These are phyloP conservation scores for Solanum dulcamara DNA, from an alignment of 257 asterid genomes.

Conservation along the genomic window DNA sequence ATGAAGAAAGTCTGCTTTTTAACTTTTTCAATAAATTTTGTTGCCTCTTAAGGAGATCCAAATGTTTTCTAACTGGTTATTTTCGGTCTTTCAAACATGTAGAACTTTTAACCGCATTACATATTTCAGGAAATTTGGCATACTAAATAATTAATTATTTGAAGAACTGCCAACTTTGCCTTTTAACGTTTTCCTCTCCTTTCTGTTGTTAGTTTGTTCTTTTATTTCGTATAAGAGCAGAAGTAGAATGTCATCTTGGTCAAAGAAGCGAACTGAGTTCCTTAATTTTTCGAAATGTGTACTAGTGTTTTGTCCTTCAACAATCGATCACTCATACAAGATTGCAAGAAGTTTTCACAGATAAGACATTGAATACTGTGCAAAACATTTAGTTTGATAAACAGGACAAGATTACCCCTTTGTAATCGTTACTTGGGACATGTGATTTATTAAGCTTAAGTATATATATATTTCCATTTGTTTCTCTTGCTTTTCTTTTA, in stretches of 20 bases:
- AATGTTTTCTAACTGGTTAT: neutral
- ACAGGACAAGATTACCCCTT: no score
- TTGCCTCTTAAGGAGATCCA: neutral
- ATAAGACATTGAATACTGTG: no score
- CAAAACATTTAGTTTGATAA: no score
- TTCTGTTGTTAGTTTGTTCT: neutral
- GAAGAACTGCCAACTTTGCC: neutral
- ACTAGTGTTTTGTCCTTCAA: no score
- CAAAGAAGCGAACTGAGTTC: neutral
- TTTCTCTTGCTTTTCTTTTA: no score
- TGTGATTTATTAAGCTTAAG: no score
- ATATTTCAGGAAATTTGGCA: neutral
- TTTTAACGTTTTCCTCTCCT: neutral
- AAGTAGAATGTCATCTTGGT: neutral
- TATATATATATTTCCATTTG: no score
- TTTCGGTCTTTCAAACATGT: neutral
- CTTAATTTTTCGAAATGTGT: no score
- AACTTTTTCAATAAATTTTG: neutral
- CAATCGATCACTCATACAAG: no score
- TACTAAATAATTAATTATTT: neutral
- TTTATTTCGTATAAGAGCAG: neutral
- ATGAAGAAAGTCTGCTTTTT: neutral
- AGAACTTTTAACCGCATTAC: neutral
- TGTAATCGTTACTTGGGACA: no score
- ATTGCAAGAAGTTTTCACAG: neutral